A percentile compares a stretch with the other conserved stretches of the same genome.
Conservation (phyloP, 2,329 filamentous ascomycete species). For the Rutstroemia sp. region DNA sequence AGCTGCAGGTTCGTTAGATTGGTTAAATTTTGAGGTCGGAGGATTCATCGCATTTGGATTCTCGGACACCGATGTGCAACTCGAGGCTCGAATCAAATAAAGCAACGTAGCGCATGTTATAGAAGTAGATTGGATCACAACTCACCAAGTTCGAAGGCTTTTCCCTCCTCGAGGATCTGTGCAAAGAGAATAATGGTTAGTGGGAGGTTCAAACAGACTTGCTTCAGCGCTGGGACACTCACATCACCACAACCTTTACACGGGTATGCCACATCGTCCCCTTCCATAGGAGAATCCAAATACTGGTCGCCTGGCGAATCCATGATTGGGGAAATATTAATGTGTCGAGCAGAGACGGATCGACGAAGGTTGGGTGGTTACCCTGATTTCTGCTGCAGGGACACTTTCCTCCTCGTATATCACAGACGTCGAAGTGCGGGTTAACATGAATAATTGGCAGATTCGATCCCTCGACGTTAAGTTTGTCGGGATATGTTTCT, state of each 20-base stretch:
- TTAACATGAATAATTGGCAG: slow-evolving; percentile 22
- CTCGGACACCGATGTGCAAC: slow-evolving; percentile 5
- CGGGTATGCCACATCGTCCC: slow-evolving; percentile 72
- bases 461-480: slow-evolving; percentile 19
- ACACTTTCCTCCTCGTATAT: slow-evolving; percentile 21
- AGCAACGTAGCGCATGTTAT: slow-evolving; percentile 4
- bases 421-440: slow-evolving; percentile 12
- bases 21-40: slow-evolving; percentile 3
- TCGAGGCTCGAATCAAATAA: slow-evolving; percentile 8
- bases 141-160: slow-evolving; percentile 93
- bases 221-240: slow-evolving; percentile 28
- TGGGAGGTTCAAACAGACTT: slow-evolving; percentile 6
- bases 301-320: slow-evolving; percentile 41
- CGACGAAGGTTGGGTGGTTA: slow-evolving; percentile 3
- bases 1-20: slow-evolving; percentile 45
- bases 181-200: slow-evolving; percentile 19
- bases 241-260: slow-evolving; percentile 94
- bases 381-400: slow-evolving; percentile 12
- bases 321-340: slow-evolving; percentile 32
- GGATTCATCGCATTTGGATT: slow-evolving; percentile 3
- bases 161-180: slow-evolving; percentile 95
- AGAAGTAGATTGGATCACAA: slow-evolving; percentile 15
- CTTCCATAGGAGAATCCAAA: slow-evolving; percentile 50
- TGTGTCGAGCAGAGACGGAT: slow-evolving; percentile 1
- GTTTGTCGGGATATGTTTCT: slow-evolving; percentile 4